A percentile compares a stretch with the other conserved stretches of the same genome.
These are phyloP conservation scores for Stephanodiscus triporus DNA, from an alignment of 108 stramenopile species.

Conservation along the genomic window DNA sequence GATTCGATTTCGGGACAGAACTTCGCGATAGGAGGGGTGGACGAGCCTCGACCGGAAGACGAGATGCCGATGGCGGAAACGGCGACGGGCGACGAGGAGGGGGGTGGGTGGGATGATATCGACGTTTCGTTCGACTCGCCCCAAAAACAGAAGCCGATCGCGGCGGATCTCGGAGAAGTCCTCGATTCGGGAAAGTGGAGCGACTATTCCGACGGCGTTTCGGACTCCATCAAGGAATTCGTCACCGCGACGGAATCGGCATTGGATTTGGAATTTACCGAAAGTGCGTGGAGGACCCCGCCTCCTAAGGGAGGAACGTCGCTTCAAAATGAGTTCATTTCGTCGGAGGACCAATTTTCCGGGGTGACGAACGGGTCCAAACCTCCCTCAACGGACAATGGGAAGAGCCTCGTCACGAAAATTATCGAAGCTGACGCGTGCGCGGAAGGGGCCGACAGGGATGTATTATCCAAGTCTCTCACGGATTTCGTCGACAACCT, in stretches of 20 bases:
- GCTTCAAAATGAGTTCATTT: neutral
- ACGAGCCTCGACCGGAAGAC: neutral
- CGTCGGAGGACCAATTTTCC: neutral
- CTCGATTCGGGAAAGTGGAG: slow-evolving; percentile 16
- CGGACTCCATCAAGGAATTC: slow-evolving; percentile 34
- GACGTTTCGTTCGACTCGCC: neutral
- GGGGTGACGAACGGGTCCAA: neutral
- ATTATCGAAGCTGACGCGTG: neutral
- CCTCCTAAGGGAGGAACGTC: neutral
- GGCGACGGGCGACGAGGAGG: neutral
- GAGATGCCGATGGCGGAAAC: neutral
- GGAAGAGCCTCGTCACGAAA: neutral
- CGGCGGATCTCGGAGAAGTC: neutral
- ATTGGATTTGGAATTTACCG: slow-evolving; percentile 24
- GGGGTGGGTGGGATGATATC: neutral
- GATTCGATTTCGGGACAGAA: neutral
- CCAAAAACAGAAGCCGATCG: neutral
- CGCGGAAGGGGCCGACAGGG: neutral
- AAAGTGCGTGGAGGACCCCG: slow-evolving; percentile 25
- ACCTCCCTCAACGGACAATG: neutral
- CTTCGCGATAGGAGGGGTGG: neutral
- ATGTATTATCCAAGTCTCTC: slow-evolving; percentile 27
- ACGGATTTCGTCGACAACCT: slow-evolving; percentile 32
- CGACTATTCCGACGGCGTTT: neutral
- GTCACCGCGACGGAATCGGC: slow-evolving; percentile 37